phyloP scores from a whole-genome alignment of 805 yeast genomes.

The Kodamaea leandrae region DNA sequence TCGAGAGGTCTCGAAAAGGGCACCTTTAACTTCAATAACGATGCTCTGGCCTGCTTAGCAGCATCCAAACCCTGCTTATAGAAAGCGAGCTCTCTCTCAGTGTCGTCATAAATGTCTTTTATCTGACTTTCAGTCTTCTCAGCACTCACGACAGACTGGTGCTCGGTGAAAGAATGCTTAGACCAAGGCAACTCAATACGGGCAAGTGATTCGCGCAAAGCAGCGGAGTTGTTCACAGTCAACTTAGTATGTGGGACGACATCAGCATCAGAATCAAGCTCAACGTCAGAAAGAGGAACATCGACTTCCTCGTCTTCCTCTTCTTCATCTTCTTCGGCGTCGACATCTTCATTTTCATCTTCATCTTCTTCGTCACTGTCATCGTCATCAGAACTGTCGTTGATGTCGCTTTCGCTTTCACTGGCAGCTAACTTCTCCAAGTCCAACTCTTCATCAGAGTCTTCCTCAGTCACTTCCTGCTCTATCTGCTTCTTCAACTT shows the following conservation, averaged over 20 bases:
- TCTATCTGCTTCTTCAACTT: conserved; percentile 37
- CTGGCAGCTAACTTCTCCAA: conserved; percentile 55
- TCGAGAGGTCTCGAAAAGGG: conserved; percentile 93
- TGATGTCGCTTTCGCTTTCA: conserved; percentile 45
- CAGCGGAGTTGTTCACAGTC: conserved; percentile 84
- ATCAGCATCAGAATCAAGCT: conserved; percentile 91
- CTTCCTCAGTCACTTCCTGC: conserved; percentile 34
- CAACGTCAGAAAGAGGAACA: conserved; percentile 85
- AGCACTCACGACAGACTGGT: conserved; percentile 66
- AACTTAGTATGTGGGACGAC: conserved; percentile 88
- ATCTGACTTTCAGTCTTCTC: conserved; percentile 62
- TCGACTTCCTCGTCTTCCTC: conserved; percentile 71
- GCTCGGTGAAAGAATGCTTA: conserved; percentile 76
- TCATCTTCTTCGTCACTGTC: conserved; percentile 45
- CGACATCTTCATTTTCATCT: conserved; percentile 55
- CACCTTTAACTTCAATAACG: conserved; percentile 64
- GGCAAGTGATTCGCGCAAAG: conserved; percentile 66
- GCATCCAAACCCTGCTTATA: conserved; percentile 93
- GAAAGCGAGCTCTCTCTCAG: conserved; percentile 92
- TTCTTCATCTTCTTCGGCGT: conserved; percentile 60
- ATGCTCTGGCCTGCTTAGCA: conserved; percentile 66
- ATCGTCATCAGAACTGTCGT: conserved; percentile 34
- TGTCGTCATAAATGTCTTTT: conserved; percentile 90
- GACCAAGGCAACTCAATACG: conserved; percentile 65
- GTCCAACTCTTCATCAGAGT: conserved; percentile 45